Evolutionary conservation across 148 eudicot genomes (phyloP).

Genomic region (Nepenthes mirabilis): DNA sequence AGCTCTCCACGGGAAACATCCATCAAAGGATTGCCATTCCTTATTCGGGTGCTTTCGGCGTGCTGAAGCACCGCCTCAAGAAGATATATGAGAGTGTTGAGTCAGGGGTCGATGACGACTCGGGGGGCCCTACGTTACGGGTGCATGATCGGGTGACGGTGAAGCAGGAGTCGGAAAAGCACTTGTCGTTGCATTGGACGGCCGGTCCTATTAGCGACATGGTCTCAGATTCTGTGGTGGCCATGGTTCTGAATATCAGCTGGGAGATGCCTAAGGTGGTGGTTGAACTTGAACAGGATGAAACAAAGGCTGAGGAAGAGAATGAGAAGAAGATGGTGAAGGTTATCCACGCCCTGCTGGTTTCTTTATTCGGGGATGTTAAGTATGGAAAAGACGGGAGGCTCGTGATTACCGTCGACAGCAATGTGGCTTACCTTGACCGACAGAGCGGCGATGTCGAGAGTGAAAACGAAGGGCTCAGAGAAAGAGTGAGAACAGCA

Average conservation of each 20-base stretch:
- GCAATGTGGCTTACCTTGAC: slow-evolving; percentile 57
- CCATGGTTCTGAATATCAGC: slow-evolving; percentile 67
- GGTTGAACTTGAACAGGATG: slow-evolving; percentile 53
- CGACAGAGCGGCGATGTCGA: slow-evolving; percentile 72
- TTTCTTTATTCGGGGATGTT: slow-evolving; percentile 78
- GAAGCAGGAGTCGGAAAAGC: slow-evolving; percentile 74
- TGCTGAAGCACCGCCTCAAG: slow-evolving; percentile 63
- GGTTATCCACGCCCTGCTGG: slow-evolving; percentile 53
- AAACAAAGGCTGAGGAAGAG: slow-evolving; percentile 43
- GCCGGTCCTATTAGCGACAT: slow-evolving; percentile 88
- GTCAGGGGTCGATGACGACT: slow-evolving; percentile 51
- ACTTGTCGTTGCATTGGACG: slow-evolving; percentile 69
- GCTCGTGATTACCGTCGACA: slow-evolving; percentile 66
- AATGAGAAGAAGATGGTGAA: slow-evolving; percentile 59
- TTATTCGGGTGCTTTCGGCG: slow-evolving; percentile 76
- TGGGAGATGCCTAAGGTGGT: slow-evolving; percentile 84
- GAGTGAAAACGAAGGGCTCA: slow-evolving; percentile 68
- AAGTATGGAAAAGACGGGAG: slow-evolving; percentile 60
- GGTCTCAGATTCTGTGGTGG: slow-evolving; percentile 88
- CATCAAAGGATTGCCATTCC: slow-evolving; percentile 83
- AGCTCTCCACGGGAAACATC: slow-evolving; percentile 69
- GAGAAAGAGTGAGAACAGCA: slow-evolving; percentile 64
- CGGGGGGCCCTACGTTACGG: slow-evolving; percentile 36
- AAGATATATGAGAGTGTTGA: slow-evolving; percentile 83
- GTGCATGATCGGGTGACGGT: slow-evolving; percentile 70